Conservation (phyloP, 108 stramenopile genomes). For the Skeletonema menzelii region DNA sequence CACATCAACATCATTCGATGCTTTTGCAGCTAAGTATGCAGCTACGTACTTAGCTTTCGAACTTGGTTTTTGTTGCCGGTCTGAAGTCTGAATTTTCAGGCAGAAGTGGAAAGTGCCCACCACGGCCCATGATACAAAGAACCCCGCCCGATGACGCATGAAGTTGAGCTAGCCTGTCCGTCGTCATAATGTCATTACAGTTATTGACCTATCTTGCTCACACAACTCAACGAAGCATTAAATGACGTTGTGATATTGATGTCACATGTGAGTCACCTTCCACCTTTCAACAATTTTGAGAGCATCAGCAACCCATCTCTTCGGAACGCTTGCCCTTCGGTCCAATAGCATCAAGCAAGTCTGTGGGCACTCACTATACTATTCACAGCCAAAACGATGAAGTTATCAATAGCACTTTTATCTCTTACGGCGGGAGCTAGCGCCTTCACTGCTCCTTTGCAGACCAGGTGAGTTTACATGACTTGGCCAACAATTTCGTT, state of each 20-base stretch:
- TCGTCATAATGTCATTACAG: background rate
- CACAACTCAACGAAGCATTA: background rate
- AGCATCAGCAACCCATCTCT: background rate
- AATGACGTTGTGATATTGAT: background rate
- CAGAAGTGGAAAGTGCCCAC: too few species aligned
- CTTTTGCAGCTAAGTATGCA: too few species aligned
- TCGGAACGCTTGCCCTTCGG: background rate
- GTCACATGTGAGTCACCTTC: background rate
- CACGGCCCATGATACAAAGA: background rate
- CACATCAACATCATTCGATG: too few species aligned
- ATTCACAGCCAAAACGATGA: background rate
- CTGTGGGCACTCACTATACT: background rate
- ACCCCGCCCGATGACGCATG: background rate
- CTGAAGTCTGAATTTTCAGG: too few species aligned
- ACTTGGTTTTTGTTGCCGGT: too few species aligned
- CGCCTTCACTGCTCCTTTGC: constrained; percentile 3
- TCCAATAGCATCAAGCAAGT: background rate
- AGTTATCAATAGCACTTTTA: constrained; percentile 6
- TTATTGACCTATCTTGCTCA: background rate
- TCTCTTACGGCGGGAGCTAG: background rate
- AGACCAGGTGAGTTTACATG: background rate
- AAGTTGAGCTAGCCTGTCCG: background rate
- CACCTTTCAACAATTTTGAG: background rate
- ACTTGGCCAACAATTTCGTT: too few species aligned
- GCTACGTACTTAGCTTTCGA: too few species aligned